Conservation (phyloP, 1,284 basidiomycete genomes). For the Ganoderma lucidum region DNA sequence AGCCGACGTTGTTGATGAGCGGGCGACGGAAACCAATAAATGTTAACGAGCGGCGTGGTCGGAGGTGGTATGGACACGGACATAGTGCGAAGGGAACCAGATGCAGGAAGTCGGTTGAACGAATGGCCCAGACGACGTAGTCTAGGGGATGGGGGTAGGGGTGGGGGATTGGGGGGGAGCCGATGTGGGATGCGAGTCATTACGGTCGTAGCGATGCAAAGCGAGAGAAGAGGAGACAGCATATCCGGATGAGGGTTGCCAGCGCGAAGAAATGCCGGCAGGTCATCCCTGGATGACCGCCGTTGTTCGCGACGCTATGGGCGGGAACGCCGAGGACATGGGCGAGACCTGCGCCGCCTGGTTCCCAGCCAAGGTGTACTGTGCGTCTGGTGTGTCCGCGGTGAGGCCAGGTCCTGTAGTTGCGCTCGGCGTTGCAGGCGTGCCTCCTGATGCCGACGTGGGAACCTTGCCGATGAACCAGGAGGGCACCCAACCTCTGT, state of each 20-base stretch:
- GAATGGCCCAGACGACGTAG: constrained; percentile 16
- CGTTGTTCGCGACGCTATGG: constrained; percentile 39
- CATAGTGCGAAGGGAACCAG: constrained; percentile 8
- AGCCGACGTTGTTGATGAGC: constrained; percentile 5
- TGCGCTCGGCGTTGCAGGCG: constrained; percentile 65
- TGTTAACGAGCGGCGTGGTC: constrained; percentile 24
- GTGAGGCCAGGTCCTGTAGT: constrained; percentile 38
- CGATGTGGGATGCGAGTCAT: constrained; percentile 25
- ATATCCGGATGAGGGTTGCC: constrained; percentile 7
- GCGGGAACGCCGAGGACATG: constrained; percentile 78
- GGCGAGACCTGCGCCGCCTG: constrained; percentile 70
- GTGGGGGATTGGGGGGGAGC: background rate
- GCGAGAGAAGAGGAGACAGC: constrained; percentile 13
- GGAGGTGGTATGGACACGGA: constrained; percentile 2
- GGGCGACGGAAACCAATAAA: constrained; percentile 16
- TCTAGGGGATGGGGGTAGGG: constrained; percentile 10
- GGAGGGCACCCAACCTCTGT: constrained; percentile 92
- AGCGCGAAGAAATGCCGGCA: background rate
- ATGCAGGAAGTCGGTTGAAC: constrained; percentile 11
- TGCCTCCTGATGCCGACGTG: constrained; percentile 52
- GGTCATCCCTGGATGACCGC: constrained; percentile 33
- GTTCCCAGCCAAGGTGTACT: constrained; percentile 37
- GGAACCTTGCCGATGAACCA: constrained; percentile 83
- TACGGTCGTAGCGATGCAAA: constrained; percentile 25
- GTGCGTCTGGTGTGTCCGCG: constrained; percentile 33